phyloP scores from a whole-genome alignment of 192 early-diverging fungal species.

The Backusella luteola region DNA sequence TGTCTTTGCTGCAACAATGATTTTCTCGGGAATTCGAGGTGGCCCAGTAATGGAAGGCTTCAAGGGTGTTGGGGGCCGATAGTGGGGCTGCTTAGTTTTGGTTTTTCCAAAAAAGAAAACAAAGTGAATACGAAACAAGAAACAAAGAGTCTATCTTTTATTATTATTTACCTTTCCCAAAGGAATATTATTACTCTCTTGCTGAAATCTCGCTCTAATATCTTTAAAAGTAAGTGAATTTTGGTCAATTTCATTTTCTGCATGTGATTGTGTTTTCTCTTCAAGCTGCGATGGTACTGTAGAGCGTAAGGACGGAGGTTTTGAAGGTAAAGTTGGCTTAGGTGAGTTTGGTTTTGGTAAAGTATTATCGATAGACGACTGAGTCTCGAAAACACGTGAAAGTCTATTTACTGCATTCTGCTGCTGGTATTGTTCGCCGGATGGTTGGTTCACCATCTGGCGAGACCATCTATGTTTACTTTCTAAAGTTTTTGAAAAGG shows the following conservation, averaged over 20 bases:
- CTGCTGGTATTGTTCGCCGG: neutral
- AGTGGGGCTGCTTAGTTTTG: neutral
- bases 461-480: constrained; percentile 14
- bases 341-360: neutral
- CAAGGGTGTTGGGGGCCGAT: constrained; percentile 2
- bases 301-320: constrained; percentile 18
- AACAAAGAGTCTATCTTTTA: neutral
- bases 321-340: constrained; percentile 19
- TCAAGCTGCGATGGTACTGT: neutral
- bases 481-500: constrained; percentile 19
- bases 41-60: constrained; percentile 9
- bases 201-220: constrained; percentile 26
- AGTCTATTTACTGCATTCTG: constrained; percentile 19
- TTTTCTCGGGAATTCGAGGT: neutral
- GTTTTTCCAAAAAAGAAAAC: neutral
- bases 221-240: constrained; percentile 26
- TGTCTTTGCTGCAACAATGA: constrained; percentile 9
- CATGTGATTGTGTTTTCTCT: neutral
- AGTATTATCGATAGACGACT: neutral
- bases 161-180: neutral
- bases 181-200: constrained; percentile 5
- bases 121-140: neutral
- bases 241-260: constrained; percentile 8
- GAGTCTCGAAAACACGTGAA: constrained; percentile 25
- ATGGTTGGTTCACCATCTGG: neutral